Evolutionary conservation across 495 filamentous ascomycete genomes (phyloP), one percentile per base, ranked within the genome.

Genomic region (Pyrenula aspistea): DNA sequence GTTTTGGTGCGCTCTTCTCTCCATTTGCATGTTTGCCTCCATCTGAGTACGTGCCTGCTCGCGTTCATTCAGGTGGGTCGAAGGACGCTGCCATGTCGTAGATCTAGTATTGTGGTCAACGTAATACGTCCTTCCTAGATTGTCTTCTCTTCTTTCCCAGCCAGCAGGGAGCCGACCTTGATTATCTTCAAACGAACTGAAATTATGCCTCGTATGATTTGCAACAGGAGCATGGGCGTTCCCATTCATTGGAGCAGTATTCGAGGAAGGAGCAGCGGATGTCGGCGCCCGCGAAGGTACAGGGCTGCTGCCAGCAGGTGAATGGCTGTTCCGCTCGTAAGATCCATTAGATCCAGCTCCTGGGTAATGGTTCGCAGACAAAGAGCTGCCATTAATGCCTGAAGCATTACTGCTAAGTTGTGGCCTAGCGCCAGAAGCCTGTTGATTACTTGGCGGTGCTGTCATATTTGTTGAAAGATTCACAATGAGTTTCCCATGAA

Each of bases 51-150:
- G 79, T 15, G 31, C 31, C 62, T 92, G 86, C 25, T 86, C 84
- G 25, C 83, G 83, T 60, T 86, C 87, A 56, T 84, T 91, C 61
- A 91, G 91, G 57, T 83, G 78, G 49, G 84, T 83, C 4, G 91
- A 85, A 22, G 93, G 93, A 56, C 93, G 77, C 60, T 84, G 89
- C 93, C 93, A 98, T 53, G 92, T 98, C 11, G 93, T 98, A 52
- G 91, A 91, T 60, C 93, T 80, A 2, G 92, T 95, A 68, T 98
- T 98, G 69, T 98, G 93, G 67, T 98, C 93, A 25, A 98, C 93
- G 70, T 98, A 98, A 66, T 98, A 98, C n/a, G 91, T 97, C 62
- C 93, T 84, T 55, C 94, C 94, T 47, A 98, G 72, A 64, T 97
- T 91, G 70, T 98, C 93, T 66, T 97, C 93, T 49, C 93, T 81